Evolutionary conservation across 768 basidiomycete species (phyloP), one percentile per base, ranked within the genome.

Genomic region (Naematelia encephala): DNA sequence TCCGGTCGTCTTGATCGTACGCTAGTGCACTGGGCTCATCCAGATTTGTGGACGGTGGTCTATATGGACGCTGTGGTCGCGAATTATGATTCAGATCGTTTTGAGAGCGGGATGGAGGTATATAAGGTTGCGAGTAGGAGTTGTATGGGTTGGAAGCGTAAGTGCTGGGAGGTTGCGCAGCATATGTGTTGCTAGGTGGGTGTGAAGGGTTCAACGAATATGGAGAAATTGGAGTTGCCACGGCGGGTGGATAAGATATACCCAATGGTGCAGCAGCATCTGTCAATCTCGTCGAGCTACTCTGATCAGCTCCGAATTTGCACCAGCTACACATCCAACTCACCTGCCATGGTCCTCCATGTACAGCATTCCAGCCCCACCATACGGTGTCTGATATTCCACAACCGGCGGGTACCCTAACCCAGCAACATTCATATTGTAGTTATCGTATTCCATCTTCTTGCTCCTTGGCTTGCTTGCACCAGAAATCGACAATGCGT

Each of bases 241-340:
- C 54, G 4, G 63, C 49, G 25, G 66, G 69, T 3, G 70, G 70
- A 52, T 72, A 74, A 2, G 72, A 69, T 10, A 72, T 64, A 12
- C 72, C 72, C 25, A 65, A 45, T 0, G 72, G 68, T 5, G 70
- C 72, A 11, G 65, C 68, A 27, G 58, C 21, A 16, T 66, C 53
- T 4, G 63, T 54, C 2, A 74, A 58, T 56, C 64, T 62, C 13
- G 68, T 63, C 1, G 70, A 63, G 46, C 71, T 73, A 43, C 11
- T 19, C 16, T 39, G 8, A 39, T 39, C 34, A 39, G 34, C 16
- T 39, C 16, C 16, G 34, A 39, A 39, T 8, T 39, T 8, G 13
- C 54, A n/a, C n/a, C 44, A 13, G 23, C 44, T 8, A 34, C 1
- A 13, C 28, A 21, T 11, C 29, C 39, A 21, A 42, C 48, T 44